Percentiles rank a stretch among this genome's conserved stretches.
These are phyloP conservation scores for Digitaria exilis DNA, from an alignment of 202 grass and related monocot genomes.

Conservation along the genomic window DNA sequence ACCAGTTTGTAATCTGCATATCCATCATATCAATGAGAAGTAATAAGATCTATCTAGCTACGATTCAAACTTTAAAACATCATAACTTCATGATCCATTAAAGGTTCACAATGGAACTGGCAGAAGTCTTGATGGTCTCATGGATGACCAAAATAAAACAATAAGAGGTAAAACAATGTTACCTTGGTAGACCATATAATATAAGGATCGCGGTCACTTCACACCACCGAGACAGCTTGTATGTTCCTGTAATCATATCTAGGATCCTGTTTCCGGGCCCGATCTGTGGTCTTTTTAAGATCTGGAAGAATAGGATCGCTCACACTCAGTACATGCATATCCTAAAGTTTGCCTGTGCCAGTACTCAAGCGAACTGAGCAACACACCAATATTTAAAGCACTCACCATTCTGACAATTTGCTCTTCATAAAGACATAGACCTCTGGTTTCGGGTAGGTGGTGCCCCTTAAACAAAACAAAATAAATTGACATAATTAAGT, in stretches of 20 bases:
- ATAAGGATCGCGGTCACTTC: constrained; percentile 92
- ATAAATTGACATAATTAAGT: constrained; percentile 12
- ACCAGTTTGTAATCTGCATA: constrained; percentile 66
- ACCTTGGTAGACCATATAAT: constrained; percentile 87
- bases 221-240: constrained; percentile 61
- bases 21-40: constrained; percentile 19
- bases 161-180: constrained; percentile 27
- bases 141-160: constrained; percentile 7
- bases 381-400: constrained; percentile 3
- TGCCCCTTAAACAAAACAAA: constrained; percentile 61
- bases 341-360: background rate
- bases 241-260: constrained; percentile 65
- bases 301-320: constrained; percentile 52
- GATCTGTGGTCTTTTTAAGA: constrained; percentile 69
- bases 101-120: background rate
- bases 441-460: constrained; percentile 90
- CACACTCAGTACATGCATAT: constrained; percentile 29
- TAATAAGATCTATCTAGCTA: constrained; percentile 24
- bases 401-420: constrained; percentile 80
- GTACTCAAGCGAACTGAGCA: constrained; percentile 27
- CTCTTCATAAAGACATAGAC: constrained; percentile 92
- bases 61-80: constrained; percentile 1
- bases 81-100: background rate
- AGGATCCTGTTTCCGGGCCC: constrained; percentile 83
- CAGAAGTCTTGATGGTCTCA: background rate